A percentile compares a stretch with the other conserved stretches of the same genome.
Conservation (phyloP, 768 basidiomycete species). For the Trametes villosa region DNA sequence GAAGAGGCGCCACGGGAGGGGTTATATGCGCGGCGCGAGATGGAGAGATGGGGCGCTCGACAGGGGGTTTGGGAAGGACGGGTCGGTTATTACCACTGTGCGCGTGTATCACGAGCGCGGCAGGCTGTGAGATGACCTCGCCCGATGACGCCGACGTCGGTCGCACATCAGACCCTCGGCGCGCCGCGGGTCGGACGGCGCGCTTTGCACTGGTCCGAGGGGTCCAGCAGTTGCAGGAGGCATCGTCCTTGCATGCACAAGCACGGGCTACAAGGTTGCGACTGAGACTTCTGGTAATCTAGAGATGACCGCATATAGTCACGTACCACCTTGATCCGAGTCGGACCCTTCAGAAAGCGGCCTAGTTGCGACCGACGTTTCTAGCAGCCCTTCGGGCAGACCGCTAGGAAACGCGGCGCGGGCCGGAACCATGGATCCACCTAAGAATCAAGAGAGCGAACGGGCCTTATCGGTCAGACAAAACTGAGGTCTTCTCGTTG, state of each 20-base stretch:
- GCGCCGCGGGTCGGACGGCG: constrained; percentile 6
- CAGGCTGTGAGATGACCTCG: constrained; percentile 23
- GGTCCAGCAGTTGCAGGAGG: constrained; percentile 61
- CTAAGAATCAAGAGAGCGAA: constrained; percentile 38
- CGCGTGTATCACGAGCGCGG: constrained; percentile 29
- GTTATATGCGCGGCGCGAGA: constrained; percentile 51
- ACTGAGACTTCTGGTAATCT: no score
- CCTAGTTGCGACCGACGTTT: constrained; percentile 60
- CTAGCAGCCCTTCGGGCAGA: constrained; percentile 65
- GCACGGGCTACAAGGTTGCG: constrained; percentile 16
- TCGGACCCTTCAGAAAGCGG: constrained; percentile 55
- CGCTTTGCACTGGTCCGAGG: constrained; percentile 34
- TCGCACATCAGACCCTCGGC: constrained; percentile 5
- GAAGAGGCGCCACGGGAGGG: constrained; percentile 47
- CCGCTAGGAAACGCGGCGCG: constrained; percentile 83
- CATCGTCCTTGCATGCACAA: constrained; percentile 52
- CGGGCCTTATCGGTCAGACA: constrained; percentile 51
- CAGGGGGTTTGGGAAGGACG: constrained; percentile 64
- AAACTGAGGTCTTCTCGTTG: constrained; percentile 12
- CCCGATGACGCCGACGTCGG: constrained; percentile 8
- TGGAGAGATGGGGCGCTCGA: constrained; percentile 6
- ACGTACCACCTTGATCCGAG: constrained; percentile 61
- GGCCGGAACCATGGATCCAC: constrained; percentile 61
- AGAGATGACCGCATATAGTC: not conserved
- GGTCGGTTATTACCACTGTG: constrained; percentile 47